Base-by-base conservation (phyloP, 371 early-diverging fungal species). In the Catenaria anguillulae region DNA sequence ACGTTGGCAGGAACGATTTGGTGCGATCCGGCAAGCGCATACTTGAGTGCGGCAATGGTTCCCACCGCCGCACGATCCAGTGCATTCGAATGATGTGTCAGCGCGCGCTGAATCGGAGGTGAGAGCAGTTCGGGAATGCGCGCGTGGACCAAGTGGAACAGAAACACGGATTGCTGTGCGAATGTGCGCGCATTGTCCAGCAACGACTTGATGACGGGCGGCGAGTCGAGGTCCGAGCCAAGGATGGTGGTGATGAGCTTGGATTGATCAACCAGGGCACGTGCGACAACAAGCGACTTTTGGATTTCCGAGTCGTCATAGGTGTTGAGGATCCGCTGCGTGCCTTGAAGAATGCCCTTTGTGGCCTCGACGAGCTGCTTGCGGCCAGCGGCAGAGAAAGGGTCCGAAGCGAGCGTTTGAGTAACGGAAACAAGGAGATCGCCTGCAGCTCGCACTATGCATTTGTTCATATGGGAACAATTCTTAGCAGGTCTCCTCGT, bases 261-360 rank as follows among this genome's bases (percentile, higher is more conserved):
- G n/a, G n/a, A n/a, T n/a, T n/a, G n/a, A 13, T 42, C 26, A 34
- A 15, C 8, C 52, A 45, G 33, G 8, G 12, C 21, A 13, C 21
- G 29, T 5, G 45, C 62, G 62, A 65, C 59, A 19, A 60, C 45
- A 35, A 72, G 50, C 58, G 71, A 67, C n/a, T 70, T 66, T 31
- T 73, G 71, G 31, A 79, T 70, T 59, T 79, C 73, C 19, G 68
- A 63, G 55, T 77, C 76, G 63, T 79, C 79, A 55, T 70, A 67
- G 13, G 66, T 64, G 59, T 68, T 58, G 33, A 79, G 70, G 10
- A 79, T 64, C 5, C 37, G 6, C 23, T 73, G 66, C 10, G 75
- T 75, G 35, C 75, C 78, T 15, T 56, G 29, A 23, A 79, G 67
- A 35, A 79, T 75, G 33, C 79, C 79, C 43, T 70, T 69, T n/a